Evolutionary conservation across 306 rosid species (phyloP).

Genomic region (Quillaja saponaria): DNA sequence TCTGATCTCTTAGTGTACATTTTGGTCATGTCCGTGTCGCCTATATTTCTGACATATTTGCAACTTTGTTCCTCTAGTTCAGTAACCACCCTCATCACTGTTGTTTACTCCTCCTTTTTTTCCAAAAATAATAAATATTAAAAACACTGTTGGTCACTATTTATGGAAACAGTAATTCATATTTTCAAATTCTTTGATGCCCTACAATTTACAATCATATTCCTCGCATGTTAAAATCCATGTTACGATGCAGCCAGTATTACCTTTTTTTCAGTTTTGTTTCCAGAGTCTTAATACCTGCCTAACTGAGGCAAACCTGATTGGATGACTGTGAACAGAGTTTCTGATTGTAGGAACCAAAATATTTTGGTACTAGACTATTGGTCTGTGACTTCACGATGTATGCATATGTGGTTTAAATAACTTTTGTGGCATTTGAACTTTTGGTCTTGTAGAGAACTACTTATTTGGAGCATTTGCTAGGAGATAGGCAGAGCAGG

Average conservation of each 20-base stretch:
- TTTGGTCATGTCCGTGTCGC: no score
- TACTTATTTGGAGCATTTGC: conserved; percentile 54
- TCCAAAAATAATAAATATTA: no score
- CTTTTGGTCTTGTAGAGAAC: conserved; percentile 56
- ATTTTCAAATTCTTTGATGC: conserved; percentile 10
- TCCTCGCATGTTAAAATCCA: no score
- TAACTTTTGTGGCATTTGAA: conserved; percentile 13
- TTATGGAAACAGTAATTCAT: conserved; percentile 6
- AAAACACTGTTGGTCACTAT: no score
- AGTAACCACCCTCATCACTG: neutral
- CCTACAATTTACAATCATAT: neutral
- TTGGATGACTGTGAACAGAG: conserved; percentile 14
- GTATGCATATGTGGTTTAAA: conserved; percentile 1
- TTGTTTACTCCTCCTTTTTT: conserved; percentile 3
- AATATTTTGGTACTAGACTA: conserved; percentile 13
- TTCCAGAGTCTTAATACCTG: no score
- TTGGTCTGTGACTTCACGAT: conserved; percentile 17
- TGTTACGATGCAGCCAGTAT: no score
- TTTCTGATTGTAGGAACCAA: neutral
- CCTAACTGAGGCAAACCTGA: conserved; percentile 21
- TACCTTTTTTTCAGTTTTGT: no score
- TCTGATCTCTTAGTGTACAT: conserved; percentile 4
- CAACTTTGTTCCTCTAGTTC: neutral
- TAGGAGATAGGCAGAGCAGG: conserved; percentile 50
- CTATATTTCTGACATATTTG: conserved; percentile 5